Base-by-base conservation (phyloP, 1,284 basidiomycete genomes). In the Lignosus rhinocerotis region DNA sequence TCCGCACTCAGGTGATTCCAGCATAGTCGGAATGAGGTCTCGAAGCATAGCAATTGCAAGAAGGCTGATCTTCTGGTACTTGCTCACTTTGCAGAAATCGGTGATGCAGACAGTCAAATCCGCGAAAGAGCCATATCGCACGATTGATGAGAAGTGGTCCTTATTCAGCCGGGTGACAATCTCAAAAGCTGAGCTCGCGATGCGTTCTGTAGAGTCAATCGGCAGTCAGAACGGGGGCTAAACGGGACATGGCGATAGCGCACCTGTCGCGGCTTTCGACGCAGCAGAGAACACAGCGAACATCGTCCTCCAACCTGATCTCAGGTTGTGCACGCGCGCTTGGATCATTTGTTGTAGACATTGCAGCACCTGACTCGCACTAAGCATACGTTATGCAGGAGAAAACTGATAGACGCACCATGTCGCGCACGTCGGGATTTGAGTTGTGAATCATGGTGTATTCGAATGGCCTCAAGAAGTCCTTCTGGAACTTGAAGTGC, bases 281-380 rank as follows among this genome's bases (percentile, higher is more conserved):
- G 96, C 95, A 11, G 96, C 94, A 31, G 96, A 93, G 70, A 99
- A 98, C 11, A 98, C 96, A 33, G 93, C 93, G 72, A 99, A 98
- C 92, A 99, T 97, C 0, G 98, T 99, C 63, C 95, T 82, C 97
- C 97, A 99, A 21, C 98, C 97, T 0, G 97, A 99, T 32, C 97
- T 88, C 76, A 99, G 86, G 72, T 99, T 99, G 66, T 94, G 88
- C 3, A 93, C 93, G 36, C 94, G 85, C 12, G 94, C 92, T 77
- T 97, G 96, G 55, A 99, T 90, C 97, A 99, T 99, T 78, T 99
- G 98, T 72, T 98, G 94, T 47, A 99, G 81, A 72, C 97, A 99
- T 84, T 98, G 96, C 55, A 99, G 76, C 19, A 96, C 92, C 93
- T 94, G 53, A 25, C 34, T 32, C 12, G 32, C 6, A 34, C 38